A percentile compares a stretch with the other conserved stretches of the same genome.
Evolutionary conservation across 805 yeast genomes (phyloP).

Genomic region (Barnettozyma pratensis): DNA sequence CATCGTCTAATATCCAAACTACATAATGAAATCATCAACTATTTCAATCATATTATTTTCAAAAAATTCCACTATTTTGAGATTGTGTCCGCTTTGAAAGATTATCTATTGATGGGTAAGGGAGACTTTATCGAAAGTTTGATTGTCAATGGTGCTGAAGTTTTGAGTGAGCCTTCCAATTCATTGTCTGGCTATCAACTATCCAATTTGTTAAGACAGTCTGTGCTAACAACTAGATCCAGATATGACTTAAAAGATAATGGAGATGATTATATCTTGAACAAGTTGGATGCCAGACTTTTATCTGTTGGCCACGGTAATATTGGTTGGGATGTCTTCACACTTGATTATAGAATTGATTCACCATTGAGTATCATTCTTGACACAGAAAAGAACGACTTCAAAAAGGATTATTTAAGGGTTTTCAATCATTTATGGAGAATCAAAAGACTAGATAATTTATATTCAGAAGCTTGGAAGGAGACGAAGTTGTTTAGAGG

Average conservation of each 20-base stretch:
- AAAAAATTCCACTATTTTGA: constrained; percentile 42
- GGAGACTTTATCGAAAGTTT: constrained; percentile 80
- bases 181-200: constrained; percentile 60
- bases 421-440: constrained; percentile 86
- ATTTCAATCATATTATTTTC: constrained; percentile 45
- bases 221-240: constrained; percentile 52
- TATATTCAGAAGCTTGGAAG: constrained; percentile 47
- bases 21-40: constrained; percentile 48
- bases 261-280: constrained; percentile 35
- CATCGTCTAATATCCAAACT: constrained; percentile 36
- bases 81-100: constrained; percentile 60
- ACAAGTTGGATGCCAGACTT: constrained; percentile 76
- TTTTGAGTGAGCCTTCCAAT: constrained; percentile 58
- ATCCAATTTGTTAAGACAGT: constrained; percentile 57
- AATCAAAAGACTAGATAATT: constrained; percentile 54
- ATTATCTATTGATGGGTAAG: constrained; percentile 61
- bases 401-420: constrained; percentile 59
- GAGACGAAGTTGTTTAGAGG: constrained; percentile 28
- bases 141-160: constrained; percentile 45
- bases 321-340: constrained; percentile 89
- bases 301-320: constrained; percentile 68
- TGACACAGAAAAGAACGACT: constrained; percentile 38
- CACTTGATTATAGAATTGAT: constrained; percentile 65
- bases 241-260: constrained; percentile 32
- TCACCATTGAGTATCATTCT: constrained; percentile 53